A percentile compares a stretch with the other conserved stretches of the same genome.
phyloP scores from a whole-genome alignment of 1,284 basidiomycete genomes.

The Tremellales sp. region DNA sequence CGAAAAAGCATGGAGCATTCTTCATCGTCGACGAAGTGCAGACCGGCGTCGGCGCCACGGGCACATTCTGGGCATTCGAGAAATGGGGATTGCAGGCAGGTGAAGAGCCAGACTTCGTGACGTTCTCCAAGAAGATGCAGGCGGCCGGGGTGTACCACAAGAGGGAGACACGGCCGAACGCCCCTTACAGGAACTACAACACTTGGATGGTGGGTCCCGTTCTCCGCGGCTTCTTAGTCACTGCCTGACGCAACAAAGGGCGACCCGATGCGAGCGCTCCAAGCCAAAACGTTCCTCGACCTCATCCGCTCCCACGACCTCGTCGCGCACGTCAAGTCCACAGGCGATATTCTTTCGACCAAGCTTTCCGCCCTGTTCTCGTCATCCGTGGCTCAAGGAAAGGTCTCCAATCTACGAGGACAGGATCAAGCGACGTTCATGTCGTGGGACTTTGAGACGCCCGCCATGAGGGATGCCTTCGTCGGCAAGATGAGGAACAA shows the following conservation, averaged over 20 bases:
- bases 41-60: conserved; percentile 56
- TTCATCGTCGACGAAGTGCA: conserved; percentile 56
- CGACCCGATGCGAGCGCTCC: conserved; percentile 54
- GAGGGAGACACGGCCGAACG: conserved; percentile 50
- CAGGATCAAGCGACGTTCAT: conserved; percentile 54
- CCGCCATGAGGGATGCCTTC: conserved; percentile 49
- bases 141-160: conserved; percentile 54
- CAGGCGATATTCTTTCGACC: conserved; percentile 46
- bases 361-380: conserved; percentile 38
- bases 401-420: conserved; percentile 50
- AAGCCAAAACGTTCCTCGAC: conserved; percentile 53
- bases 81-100: conserved; percentile 52
- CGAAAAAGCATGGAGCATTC: conserved; percentile 53
- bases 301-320: conserved; percentile 49
- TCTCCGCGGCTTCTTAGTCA: no score
- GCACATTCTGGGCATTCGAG: conserved; percentile 57
- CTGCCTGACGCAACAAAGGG: no score
- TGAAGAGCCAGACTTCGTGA: conserved; percentile 54
- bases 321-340: conserved; percentile 43
- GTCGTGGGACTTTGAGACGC: conserved; percentile 50
- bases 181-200: conserved; percentile 52
- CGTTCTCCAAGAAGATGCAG: conserved; percentile 56
- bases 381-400: conserved; percentile 12
- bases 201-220: conserved; percentile 49
- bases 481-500: conserved; percentile 48